A percentile compares a stretch with the other conserved stretches of the same genome.
Conservation (phyloP, 129 eudicot genomes). For the Chrysanthemum seticuspe region DNA sequence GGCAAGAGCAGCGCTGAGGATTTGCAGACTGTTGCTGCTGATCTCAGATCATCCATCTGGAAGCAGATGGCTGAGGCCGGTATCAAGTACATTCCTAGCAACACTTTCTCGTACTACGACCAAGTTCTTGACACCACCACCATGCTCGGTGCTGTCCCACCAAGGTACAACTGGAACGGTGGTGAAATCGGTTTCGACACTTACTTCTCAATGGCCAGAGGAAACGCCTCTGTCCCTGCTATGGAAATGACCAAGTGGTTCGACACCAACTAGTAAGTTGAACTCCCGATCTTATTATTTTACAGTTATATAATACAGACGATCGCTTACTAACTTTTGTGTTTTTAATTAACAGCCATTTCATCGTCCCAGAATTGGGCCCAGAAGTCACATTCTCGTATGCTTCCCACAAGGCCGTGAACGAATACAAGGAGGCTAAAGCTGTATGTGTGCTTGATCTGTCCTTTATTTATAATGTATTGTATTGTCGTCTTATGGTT, state of each 20-base stretch:
- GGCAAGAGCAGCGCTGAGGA: constrained; percentile 94
- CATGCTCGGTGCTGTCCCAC: constrained; percentile 96
- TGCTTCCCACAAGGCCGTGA: constrained; percentile 98
- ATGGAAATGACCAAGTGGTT: constrained; percentile 99
- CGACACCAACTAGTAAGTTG: constrained; percentile 99
- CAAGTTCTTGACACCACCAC: constrained; percentile 96
- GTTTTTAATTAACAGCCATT: constrained; percentile 67
- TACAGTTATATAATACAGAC: not conserved
- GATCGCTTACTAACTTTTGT: not conserved
- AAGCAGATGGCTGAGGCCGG: constrained; percentile 93
- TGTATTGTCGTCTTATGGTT: not conserved
- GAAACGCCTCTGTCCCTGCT: constrained; percentile 99
- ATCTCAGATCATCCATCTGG: constrained; percentile 96
- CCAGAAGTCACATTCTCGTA: constrained; percentile 87
- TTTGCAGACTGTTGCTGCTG: constrained; percentile 81
- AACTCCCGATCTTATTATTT: not conserved
- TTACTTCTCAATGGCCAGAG: constrained; percentile 99
- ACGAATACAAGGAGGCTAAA: constrained; percentile 98
- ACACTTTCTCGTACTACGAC: constrained; percentile 91
- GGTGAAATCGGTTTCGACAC: constrained; percentile 95
- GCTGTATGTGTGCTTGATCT: constrained; percentile 57
- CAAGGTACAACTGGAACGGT: constrained; percentile 88
- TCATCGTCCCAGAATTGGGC: constrained; percentile 98
- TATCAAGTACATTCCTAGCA: constrained; percentile 96
- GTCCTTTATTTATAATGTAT: not conserved